Percentiles rank a stretch among this genome's conserved stretches.
These are phyloP conservation scores for Pogostemon cablin DNA, from an alignment of 257 asterid species.

Conservation along the genomic window DNA sequence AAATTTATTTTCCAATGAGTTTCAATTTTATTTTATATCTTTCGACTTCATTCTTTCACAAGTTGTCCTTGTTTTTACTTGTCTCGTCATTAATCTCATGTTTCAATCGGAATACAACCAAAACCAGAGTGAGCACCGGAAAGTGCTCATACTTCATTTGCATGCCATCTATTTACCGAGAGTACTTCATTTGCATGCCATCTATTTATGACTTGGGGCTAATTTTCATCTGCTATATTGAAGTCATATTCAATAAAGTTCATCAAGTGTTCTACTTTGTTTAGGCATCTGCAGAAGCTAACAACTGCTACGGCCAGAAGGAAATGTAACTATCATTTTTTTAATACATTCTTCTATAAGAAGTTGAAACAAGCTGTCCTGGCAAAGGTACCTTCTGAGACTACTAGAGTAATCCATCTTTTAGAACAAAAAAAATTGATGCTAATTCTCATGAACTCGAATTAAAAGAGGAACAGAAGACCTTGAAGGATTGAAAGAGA, in stretches of 20 bases:
- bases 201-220: conserved; percentile 24
- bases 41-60: conserved; percentile 12
- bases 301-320: conserved; percentile 39
- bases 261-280: conserved; percentile 34
- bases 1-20: neutral
- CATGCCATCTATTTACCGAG: neutral
- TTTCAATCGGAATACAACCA: neutral
- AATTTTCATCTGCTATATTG: conserved; percentile 22
- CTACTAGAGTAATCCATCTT: conserved; percentile 24
- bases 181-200: conserved; percentile 23
- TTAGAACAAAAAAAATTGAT: conserved; percentile 19
- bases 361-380: conserved; percentile 73
- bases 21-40: conserved; percentile 17
- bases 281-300: conserved; percentile 78
- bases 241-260: conserved; percentile 29
- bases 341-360: conserved; percentile 84
- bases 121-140: conserved; percentile 23
- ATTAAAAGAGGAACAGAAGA: conserved; percentile 5
- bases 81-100: conserved; percentile 15
- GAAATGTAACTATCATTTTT: conserved; percentile 58
- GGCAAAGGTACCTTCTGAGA: conserved; percentile 56
- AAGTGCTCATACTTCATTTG: conserved; percentile 1
- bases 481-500: neutral
- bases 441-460: conserved; percentile 18
- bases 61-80: neutral